Base-by-base conservation (phyloP, 2,329 filamentous ascomycete genomes). In the Cercospora sp. region DNA sequence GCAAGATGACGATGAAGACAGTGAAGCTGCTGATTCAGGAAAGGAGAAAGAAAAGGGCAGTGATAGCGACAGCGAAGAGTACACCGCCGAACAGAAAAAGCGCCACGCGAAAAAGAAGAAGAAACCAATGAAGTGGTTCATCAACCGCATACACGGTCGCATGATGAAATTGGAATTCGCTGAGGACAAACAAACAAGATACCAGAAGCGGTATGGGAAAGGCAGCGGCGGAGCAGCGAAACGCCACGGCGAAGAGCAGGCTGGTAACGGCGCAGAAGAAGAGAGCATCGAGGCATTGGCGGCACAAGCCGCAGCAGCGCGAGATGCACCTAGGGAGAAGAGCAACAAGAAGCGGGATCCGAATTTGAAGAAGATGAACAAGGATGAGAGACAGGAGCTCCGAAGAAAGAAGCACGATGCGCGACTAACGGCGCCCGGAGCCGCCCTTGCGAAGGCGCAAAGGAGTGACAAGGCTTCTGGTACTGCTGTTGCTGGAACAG, bases 201-300 rank as follows among this genome's bases (percentile, higher is more conserved):
- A 99, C 81, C 94, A 94, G 84, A 99, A 98, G 85, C 88, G 95
- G 1, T 98, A 91, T 77, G 91, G 92, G 71, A 94, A 94, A 79
- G 86, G 85, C 34, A 67, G 34, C 49, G 66, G 43, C 37, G 53
- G 30, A 16, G 43, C 73, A 40, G 73, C 53, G 53, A 57, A 57
- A 57, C 53, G 9, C 21, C 26, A 57, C 24, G 61, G 61, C 32
- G 61, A 64, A 24, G 34, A 43, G 30, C 61, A 72, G 43, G 75
- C 74, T 71, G 94, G 93, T 79, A 86, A 85, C 37, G 68, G 61
- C 40, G 67, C 75, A 26, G 66, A 30, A 43, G 69, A 69, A 18
- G 71, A 71, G 28, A 72, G 66, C 45, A 34, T 72, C 49, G 66
- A 70, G 61, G 64, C 66, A 34, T 62, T 71, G 58, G 66, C 64